Evolutionary conservation across 2,329 filamentous ascomycete genomes (phyloP), one percentile per base, ranked within the genome.

Genomic region (Pseudocercospora musae): DNA sequence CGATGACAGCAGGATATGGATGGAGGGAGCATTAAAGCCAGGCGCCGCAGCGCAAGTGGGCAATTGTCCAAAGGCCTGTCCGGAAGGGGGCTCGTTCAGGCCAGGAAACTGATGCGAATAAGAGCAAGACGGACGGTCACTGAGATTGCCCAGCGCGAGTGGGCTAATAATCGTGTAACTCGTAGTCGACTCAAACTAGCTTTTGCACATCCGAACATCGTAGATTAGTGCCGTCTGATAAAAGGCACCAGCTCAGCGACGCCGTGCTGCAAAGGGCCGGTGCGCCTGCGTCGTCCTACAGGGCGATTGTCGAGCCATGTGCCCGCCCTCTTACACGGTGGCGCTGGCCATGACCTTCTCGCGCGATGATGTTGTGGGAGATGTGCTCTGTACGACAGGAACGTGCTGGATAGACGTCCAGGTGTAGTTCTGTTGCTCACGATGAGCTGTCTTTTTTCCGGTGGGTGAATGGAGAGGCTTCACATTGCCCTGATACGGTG

Each of bases 281-380:
- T 52, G 48, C 55, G 25, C n/a, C n/a, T n/a, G n/a, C n/a, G n/a
- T 57, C 54, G 62, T 60, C 49, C 29, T 59, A 59, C 59, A 31
- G 33, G n/a, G 37, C 37, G 59, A 62, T 62, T 54, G 59, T 62
- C 59, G 57, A 58, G 59, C 54, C 58, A 61, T 64, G 59, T 62
- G 62, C 50, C 27, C 23, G 37, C 46, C 55, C 37, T 61, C 60
- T 58, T 25, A 50, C 46, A 21, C 18, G 23, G 46, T 50, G 46
- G 46, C 46, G 46, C 46, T 11, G 46, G 46, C n/a, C 9, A 27
- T 21, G 46, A 44, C 15, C 46, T 11, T 25, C n/a, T 15, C 20
- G 23, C 21, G 48, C 48, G 49, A 52, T 31, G 25, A 52, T 31
- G 49, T 11, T 52, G 49, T 31, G 49, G 11, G 11, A n/a, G 49